These are phyloP conservation scores for Yarrowia sp. DNA, from an alignment of 805 yeast genomes.

Conservation along the genomic window DNA sequence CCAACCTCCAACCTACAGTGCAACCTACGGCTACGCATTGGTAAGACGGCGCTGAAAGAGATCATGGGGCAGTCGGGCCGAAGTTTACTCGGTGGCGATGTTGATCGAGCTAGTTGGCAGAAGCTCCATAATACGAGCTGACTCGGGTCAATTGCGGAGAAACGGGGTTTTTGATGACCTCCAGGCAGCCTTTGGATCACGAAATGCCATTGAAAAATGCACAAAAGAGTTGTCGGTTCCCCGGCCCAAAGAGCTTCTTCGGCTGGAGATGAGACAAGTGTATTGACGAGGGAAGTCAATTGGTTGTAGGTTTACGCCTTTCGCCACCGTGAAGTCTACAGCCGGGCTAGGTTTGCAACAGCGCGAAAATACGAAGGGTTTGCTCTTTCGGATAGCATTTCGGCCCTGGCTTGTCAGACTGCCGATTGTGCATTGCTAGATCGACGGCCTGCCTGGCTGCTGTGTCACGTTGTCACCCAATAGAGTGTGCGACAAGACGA, in stretches of 20 bases:
- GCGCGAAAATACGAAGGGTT: too few species aligned
- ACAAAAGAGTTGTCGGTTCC: too few species aligned
- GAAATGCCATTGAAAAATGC: too few species aligned
- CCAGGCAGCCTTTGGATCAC: too few species aligned
- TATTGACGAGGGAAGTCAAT: neutral
- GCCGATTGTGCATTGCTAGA: constrained; percentile 9
- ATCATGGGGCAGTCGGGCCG: neutral
- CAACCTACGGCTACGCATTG: too few species aligned
- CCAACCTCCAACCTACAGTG: too few species aligned
- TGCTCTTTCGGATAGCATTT: neutral
- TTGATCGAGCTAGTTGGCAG: neutral
- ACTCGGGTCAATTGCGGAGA: neutral
- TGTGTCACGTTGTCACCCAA: neutral
- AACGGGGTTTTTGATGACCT: too few species aligned
- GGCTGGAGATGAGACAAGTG: too few species aligned
- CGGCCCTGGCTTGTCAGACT: neutral
- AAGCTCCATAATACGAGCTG: too few species aligned
- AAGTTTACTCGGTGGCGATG: constrained; percentile 8
- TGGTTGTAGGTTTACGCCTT: neutral
- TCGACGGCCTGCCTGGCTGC: neutral
- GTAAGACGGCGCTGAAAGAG: neutral
- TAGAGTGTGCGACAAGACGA: neutral
- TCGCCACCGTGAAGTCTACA: too few species aligned
- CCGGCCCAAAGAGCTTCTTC: too few species aligned
- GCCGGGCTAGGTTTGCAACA: too few species aligned